Base-by-base conservation (phyloP, 2,329 filamentous ascomycete genomes). In the Oidium heveae region DNA sequence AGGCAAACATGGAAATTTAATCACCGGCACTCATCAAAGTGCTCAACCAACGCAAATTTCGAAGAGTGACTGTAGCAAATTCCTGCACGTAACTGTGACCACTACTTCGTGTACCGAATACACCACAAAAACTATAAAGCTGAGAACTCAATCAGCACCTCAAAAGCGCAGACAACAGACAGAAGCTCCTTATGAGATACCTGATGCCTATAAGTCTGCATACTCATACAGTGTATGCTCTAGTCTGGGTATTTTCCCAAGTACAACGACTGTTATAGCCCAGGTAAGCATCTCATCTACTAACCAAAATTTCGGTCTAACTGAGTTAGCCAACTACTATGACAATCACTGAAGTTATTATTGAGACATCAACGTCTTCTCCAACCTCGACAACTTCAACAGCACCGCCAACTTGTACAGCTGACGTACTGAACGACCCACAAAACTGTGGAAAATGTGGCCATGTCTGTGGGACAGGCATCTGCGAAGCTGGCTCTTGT, bases 181-280 rank as follows among this genome's bases (percentile, higher is more conserved):
- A 2, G 18, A n/a, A 24, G 22, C 63, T 52, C 63, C 63, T 7
- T 64, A 64, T 56, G 61, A 15, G 15, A 7, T 15, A 36, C 15
- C 34, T 15, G 34, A 36, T 36, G 15, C 7, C 34, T 36, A 36
- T 36, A 36, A 36, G 2, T 47, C 50, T 20, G 57, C 52, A 13
- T 63, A 62, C 52, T 8, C 34, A 36, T 58, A 55, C 4, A 61
- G 59, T 47, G 62, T 60, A 10, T 63, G 62, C 47, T 59, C 56
- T 13, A 63, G 63, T 54, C 43, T 60, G 18, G 62, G 61, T 16
- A 51, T 62, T 32, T 56, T 55, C 15, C 24, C 28, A 16, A 36
- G 34, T 36, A 36, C 34, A 15, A 15, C 34, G 34, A 36, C 34
- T 36, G 34, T 36, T 15, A 8, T 36, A 15, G 15, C 15, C 15